Conservation (phyloP, 2,329 filamentous ascomycete species). For the Hymenoscyphus fructigenus region DNA sequence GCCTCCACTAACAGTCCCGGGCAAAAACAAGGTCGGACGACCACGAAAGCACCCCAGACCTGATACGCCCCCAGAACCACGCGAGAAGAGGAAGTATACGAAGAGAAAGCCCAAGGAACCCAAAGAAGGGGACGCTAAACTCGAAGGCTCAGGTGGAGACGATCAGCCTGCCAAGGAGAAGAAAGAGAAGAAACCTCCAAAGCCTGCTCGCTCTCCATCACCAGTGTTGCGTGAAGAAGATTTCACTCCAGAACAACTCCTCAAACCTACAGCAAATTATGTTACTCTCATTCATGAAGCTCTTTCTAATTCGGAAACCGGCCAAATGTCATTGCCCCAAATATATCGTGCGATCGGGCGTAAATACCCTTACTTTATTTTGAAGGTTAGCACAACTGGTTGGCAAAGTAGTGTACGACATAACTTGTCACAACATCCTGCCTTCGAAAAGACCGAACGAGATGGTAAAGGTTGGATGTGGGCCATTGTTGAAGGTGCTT, state of each 20-base stretch:
- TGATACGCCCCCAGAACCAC: conserved; percentile 52
- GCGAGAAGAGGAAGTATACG: conserved; percentile 67
- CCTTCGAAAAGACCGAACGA: conserved; percentile 53
- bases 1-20: conserved; percentile 14
- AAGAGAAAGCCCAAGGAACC: conserved; percentile 56
- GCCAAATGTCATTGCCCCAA: conserved; percentile 55
- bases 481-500: conserved; percentile 51
- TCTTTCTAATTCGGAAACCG: conserved; percentile 48
- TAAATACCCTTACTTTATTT: conserved; percentile 58
- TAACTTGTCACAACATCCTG: conserved; percentile 56
- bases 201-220: conserved; percentile 47
- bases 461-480: conserved; percentile 57
- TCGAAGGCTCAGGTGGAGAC: conserved; percentile 53
- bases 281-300: conserved; percentile 58
- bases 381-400: conserved; percentile 51
- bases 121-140: conserved; percentile 41
- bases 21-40: conserved; percentile 63
- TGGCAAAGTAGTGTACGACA: conserved; percentile 65
- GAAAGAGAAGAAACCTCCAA: conserved; percentile 54
- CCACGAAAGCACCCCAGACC: conserved; percentile 63
- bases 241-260: conserved; percentile 71
- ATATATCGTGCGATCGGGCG: conserved; percentile 59
- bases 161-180: conserved; percentile 47
- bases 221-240: conserved; percentile 52
- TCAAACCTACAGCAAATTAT: conserved; percentile 61